Evolutionary conservation across 345 rosid genomes (phyloP).

Genomic region (Barbarea vulgaris): DNA sequence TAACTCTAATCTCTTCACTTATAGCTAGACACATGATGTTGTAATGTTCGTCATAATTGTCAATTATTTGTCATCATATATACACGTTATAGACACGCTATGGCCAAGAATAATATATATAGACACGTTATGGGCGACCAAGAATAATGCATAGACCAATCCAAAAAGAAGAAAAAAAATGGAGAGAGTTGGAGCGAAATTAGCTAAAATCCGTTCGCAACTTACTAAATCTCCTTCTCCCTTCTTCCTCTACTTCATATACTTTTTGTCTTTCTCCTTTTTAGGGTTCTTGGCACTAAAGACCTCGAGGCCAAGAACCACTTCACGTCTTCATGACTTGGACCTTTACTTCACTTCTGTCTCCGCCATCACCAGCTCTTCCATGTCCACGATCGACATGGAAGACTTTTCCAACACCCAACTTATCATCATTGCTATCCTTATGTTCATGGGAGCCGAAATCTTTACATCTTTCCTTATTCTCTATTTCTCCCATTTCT

Average conservation of each 20-base stretch:
- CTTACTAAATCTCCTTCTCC: slow-evolving; percentile 22
- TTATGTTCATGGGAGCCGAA: slow-evolving; percentile 66
- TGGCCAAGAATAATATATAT: neutral
- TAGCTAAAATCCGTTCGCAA: slow-evolving; percentile 16
- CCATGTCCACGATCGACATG: slow-evolving; percentile 79
- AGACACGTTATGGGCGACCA: neutral
- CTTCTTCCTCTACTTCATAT: slow-evolving; percentile 46
- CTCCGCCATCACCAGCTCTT: slow-evolving; percentile 64
- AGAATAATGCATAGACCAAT: neutral
- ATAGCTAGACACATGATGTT: too few species aligned
- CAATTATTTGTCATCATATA: too few species aligned
- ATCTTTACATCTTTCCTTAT: slow-evolving; percentile 58
- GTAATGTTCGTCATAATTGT: too few species aligned
- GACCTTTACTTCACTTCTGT: slow-evolving; percentile 77
- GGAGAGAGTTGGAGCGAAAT: neutral
- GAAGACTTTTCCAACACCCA: slow-evolving; percentile 74
- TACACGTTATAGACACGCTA: too few species aligned
- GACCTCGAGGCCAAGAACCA: slow-evolving; percentile 45
- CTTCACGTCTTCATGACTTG: slow-evolving; percentile 37
- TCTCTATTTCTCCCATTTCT: slow-evolving; percentile 27
- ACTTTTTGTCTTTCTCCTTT: slow-evolving; percentile 45
- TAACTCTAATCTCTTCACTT: too few species aligned
- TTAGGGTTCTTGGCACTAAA: slow-evolving; percentile 45
- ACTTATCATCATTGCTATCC: slow-evolving; percentile 52
- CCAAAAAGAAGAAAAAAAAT: neutral